Evolutionary conservation across 2,329 filamentous ascomycete species (phyloP), one percentile per base, ranked within the genome.

Genomic region (Xenoacremonium recifei): DNA sequence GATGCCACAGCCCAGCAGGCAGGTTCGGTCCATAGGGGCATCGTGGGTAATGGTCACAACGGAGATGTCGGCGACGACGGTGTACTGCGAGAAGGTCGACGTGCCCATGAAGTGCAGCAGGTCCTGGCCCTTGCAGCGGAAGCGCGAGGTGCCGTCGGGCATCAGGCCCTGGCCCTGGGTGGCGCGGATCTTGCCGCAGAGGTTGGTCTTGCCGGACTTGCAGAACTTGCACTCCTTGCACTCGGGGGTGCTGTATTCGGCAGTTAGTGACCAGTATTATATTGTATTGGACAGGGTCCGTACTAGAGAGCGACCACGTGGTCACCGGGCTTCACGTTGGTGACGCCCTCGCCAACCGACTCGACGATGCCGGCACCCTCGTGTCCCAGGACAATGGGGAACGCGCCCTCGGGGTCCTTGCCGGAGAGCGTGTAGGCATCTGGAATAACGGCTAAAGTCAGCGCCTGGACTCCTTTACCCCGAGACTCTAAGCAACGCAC

Each of bases 171-270:
- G 87, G 60, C 93, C 93, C 74, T 99, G 93, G 33, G 93, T 97
- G 34, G 89, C 89, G 60, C 93, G 86, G 70, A 99, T 99, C 82
- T 97, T 97, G 68, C 93, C 93, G 74, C 92, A 97, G 45, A 97
- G 86, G 73, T 97, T 96, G 61, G 92, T 97, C 84, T 99, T 99
- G 73, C 92, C 93, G 31, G 92, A 97, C 71, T 89, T 93, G 85
- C 93, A 99, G 80, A 97, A 97, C 77, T 97, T 97, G 84, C 93
- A 99, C 70, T 97, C 92, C 57, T 82, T 78, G 76, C 93, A 97
- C 75, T 97, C 92, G 53, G 93, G 93, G 35, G 91, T 97, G 77
- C 90, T 95, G 40, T 40, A n/a, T 31, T 9, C 7, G n/a, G 9
- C 29, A 31, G n/a, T 9, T 6, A 15, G 29, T 31, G 12, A 31